phyloP scores from a whole-genome alignment of 2,329 filamentous ascomycete genomes.

The Colletotrichum tropicale region DNA sequence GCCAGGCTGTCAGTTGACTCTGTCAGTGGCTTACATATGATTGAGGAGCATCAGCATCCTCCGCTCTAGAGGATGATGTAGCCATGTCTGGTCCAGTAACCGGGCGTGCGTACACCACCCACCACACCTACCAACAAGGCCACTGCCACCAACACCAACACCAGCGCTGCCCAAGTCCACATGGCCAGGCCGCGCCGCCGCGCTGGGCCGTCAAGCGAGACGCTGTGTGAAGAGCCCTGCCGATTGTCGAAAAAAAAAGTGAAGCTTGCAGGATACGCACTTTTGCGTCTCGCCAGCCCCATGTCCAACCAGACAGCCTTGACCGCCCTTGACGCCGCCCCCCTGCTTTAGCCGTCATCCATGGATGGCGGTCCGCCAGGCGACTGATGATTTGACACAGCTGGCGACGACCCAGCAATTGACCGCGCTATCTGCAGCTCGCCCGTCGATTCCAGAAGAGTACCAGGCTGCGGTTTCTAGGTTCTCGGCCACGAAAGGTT shows the following conservation, averaged over 20 bases:
- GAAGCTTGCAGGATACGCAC: conserved; percentile 4
- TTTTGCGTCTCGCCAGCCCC: not conserved
- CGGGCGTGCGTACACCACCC: conserved; percentile 12
- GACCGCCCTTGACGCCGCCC: not conserved
- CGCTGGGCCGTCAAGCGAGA: not conserved
- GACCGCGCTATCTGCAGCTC: not conserved
- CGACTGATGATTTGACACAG: not conserved
- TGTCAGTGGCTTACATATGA: not conserved
- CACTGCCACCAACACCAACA: not conserved
- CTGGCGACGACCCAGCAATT: not conserved
- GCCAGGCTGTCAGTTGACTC: not conserved
- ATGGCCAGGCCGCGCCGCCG: not conserved
- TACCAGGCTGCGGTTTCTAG: not conserved
- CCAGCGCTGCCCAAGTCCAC: conserved; percentile 3
- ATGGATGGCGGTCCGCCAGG: not conserved
- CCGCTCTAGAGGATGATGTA: conserved; percentile 10
- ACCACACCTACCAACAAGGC: not conserved
- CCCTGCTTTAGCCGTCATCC: not conserved
- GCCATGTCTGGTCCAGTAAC: conserved; percentile 13
- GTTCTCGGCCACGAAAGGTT: not conserved
- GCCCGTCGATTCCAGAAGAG: not conserved
- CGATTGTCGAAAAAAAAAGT: conserved; percentile 4
- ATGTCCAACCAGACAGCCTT: not conserved
- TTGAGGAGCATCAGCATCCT: not conserved
- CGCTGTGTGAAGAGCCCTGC: not conserved